Conservation (phyloP, 2,329 filamentous ascomycete species). For the Diplodia sapinea region DNA sequence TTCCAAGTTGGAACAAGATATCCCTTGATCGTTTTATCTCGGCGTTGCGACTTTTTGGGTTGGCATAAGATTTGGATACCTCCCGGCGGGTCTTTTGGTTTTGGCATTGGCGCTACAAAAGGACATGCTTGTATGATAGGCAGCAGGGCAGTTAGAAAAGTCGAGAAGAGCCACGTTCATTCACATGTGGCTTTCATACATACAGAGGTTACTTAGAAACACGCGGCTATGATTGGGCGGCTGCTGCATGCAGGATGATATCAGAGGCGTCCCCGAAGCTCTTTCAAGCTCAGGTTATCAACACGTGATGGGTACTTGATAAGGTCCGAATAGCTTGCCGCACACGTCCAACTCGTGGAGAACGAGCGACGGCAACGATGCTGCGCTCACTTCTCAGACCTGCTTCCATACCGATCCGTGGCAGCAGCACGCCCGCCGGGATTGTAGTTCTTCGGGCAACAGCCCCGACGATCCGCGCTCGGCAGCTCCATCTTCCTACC, state of each 20-base stretch:
- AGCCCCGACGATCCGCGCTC: not conserved
- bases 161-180: not conserved
- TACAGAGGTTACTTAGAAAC: not conserved
- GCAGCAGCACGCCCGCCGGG: constrained; percentile 8
- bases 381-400: constrained; percentile 24
- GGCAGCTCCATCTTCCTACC: constrained; percentile 43
- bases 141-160: constrained; percentile 8
- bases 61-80: constrained; percentile 23
- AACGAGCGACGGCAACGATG: constrained; percentile 27
- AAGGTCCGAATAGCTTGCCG: constrained; percentile 5
- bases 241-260: constrained; percentile 17
- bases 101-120: constrained; percentile 11
- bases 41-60: constrained; percentile 9
- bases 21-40: constrained; percentile 10
- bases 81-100: constrained; percentile 5
- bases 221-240: not conserved
- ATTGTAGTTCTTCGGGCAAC: not conserved
- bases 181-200: not conserved
- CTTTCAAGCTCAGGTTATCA: not conserved
- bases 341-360: constrained; percentile 17
- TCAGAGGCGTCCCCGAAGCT: constrained; percentile 11
- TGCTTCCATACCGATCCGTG: constrained; percentile 13
- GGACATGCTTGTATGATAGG: constrained; percentile 21
- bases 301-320: constrained; percentile 15
- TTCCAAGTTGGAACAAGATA: constrained; percentile 19